phyloP scores from a whole-genome alignment of 495 filamentous ascomycete species.

The Tuber borchii region DNA sequence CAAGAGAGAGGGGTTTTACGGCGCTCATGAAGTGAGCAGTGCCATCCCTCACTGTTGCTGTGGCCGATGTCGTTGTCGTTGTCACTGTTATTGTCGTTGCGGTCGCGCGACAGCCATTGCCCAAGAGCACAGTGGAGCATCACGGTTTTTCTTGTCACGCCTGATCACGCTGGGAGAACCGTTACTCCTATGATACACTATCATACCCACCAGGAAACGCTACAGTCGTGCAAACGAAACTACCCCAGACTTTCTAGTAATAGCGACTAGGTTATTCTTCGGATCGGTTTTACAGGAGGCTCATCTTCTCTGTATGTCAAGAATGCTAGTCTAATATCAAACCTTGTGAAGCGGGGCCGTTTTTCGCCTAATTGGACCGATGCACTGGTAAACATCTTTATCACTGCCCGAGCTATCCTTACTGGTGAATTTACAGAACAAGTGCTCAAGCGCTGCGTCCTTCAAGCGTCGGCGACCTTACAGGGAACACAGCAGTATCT shows the following conservation, averaged over 20 bases:
- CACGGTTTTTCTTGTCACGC: background rate
- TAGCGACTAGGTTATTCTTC: background rate
- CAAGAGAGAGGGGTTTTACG: background rate
- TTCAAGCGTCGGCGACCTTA: background rate
- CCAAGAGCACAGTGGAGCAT: background rate
- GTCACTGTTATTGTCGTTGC: background rate
- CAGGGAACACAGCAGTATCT: background rate
- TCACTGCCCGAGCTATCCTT: background rate
- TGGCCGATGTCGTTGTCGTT: background rate
- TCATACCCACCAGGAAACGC: background rate
- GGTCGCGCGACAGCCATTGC: background rate
- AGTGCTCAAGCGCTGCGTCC: background rate
- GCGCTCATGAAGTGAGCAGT: background rate
- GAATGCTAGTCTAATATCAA: background rate
- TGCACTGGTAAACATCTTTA: background rate
- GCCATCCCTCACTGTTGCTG: background rate
- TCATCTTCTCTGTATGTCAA: background rate
- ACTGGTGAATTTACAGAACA: background rate
- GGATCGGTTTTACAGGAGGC: background rate
- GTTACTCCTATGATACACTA: background rate
- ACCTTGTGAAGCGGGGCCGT: background rate
- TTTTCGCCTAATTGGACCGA: background rate
- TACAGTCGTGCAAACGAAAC: background rate
- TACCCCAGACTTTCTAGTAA: background rate
- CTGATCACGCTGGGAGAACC: background rate